Evolutionary conservation across 2,329 filamentous ascomycete genomes (phyloP), one percentile per base, ranked within the genome.

Genomic region (Ceratocystis diversiconidia): DNA sequence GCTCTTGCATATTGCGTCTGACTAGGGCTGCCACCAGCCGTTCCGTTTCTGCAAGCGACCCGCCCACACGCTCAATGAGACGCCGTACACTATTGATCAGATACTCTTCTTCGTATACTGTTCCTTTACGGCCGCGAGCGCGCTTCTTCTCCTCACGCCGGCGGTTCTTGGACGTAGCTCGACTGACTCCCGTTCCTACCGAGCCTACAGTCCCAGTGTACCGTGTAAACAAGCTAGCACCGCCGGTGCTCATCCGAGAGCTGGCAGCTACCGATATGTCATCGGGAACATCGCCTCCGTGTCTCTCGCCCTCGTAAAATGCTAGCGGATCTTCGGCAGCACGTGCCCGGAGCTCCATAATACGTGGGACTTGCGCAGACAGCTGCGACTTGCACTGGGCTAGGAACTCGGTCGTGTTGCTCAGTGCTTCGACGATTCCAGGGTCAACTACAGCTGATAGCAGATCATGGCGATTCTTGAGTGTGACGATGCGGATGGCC

Each of bases 81-180:
- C 94, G 81, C 12, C 87, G 83, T 44, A 97, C 85, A 70, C 87
- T 92, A 74, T 92, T 94, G 67, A 96, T 86, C 4, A 99, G 82
- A 74, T 99, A 99, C 75, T 97, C 94, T 73, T 97, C 92, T 75
- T 99, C 94, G 74, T 99, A 99, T 4, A 99, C 89, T 17, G 90
- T 96, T 10, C 94, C 94, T 79, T 97, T 97, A 74, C 96, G 92
- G 28, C 94, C 94, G 6, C 90, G 80, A 0, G 94, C 94, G 17
- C 92, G 85, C 81, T 99, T 99, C 74, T 95, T 85, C 79, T 99
- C 94, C 75, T 99, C 94, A 22, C 91, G 82, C 28, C 87, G 81
- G 63, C 91, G 85, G 73, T 95, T 96, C 79, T 94, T 95, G 72
- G 85, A 88, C 50, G 90, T 96, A 67, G 88, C 88, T 12, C 91